Conservation (phyloP, 1,139 yeast genomes). For the Kluyveromyces sp. region DNA sequence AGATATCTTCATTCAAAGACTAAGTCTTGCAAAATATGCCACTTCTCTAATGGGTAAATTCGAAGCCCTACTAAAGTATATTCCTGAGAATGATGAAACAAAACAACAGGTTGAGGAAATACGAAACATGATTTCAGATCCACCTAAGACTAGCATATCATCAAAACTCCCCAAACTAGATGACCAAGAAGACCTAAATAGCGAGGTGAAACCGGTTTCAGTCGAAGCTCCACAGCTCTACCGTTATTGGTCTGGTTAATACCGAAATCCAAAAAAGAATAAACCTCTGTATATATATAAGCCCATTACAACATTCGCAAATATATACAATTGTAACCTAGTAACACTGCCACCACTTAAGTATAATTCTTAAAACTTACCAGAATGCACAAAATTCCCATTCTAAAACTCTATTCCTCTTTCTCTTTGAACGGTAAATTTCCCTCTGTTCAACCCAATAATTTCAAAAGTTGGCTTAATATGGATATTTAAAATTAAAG, state of each 20-base stretch:
- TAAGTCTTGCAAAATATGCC: slow-evolving; percentile 43
- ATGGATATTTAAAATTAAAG: no score
- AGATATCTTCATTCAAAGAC: slow-evolving; percentile 69
- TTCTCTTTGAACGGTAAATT: no score
- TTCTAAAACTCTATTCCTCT: no score
- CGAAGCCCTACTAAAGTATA: slow-evolving; percentile 14
- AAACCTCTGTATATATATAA: no score
- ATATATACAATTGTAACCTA: no score
- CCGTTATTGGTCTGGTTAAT: slow-evolving; percentile 73
- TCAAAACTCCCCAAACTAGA: slow-evolving; percentile 10
- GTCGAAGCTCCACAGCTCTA: slow-evolving; percentile 76
- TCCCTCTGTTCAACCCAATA: no score
- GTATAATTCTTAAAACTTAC: no score
- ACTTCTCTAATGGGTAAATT: slow-evolving; percentile 20
- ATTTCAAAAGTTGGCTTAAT: no score
- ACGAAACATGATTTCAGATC: slow-evolving; percentile 43
- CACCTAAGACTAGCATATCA: slow-evolving; percentile 33
- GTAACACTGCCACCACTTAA: no score
- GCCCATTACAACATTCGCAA: no score
- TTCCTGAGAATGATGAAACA: slow-evolving; percentile 15
- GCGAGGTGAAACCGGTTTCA: slow-evolving; percentile 60
- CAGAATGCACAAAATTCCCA: no score
- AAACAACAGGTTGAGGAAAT: slow-evolving; percentile 37
- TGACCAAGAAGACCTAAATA: slow-evolving; percentile 14
- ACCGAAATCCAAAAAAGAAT: background rate